Evolutionary conservation across 345 rosid genomes (phyloP).

Genomic region (Microthlaspi erraticum): DNA sequence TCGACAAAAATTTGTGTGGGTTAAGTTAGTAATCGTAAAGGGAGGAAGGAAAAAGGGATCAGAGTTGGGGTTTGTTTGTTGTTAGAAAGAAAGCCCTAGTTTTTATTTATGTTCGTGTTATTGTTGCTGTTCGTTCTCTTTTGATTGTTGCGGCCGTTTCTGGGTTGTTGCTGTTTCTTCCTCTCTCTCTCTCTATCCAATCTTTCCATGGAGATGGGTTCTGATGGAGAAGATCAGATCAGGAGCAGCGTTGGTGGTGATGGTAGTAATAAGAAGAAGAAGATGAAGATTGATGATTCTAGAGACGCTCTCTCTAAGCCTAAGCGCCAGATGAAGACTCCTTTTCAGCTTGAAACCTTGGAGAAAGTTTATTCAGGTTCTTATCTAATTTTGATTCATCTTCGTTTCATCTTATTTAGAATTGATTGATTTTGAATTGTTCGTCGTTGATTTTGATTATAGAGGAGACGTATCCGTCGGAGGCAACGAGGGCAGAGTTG

Average conservation of each 20-base stretch:
- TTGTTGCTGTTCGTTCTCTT: constrained; percentile 2
- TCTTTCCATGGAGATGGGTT: constrained; percentile 62
- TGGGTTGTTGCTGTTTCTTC: constrained; percentile 5
- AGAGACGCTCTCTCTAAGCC: constrained; percentile 61
- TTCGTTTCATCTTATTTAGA: background rate
- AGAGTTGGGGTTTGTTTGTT: constrained; percentile 27
- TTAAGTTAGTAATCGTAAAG: constrained; percentile 24
- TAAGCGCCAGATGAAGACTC: constrained; percentile 99
- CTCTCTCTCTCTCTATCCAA: background rate
- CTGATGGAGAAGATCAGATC: constrained; percentile 60
- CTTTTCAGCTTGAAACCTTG: constrained; percentile 83
- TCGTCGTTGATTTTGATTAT: constrained; percentile 41
- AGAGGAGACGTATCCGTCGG: constrained; percentile 93
- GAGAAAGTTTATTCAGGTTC: constrained; percentile 82
- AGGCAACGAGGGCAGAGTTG: constrained; percentile 68
- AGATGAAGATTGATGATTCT: constrained; percentile 34
- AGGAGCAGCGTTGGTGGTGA: constrained; percentile 28
- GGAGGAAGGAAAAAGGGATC: constrained; percentile 26
- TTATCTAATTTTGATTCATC: background rate
- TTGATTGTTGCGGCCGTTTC: constrained; percentile 39
- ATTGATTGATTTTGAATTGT: constrained; percentile 1
- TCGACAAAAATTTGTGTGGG: constrained; percentile 33
- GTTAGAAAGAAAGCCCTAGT: constrained; percentile 44
- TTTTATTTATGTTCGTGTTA: constrained; percentile 14
- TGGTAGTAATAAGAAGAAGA: constrained; percentile 15